Conservation (phyloP, 805 yeast species). For the Schizosaccharomyces octosporus region DNA sequence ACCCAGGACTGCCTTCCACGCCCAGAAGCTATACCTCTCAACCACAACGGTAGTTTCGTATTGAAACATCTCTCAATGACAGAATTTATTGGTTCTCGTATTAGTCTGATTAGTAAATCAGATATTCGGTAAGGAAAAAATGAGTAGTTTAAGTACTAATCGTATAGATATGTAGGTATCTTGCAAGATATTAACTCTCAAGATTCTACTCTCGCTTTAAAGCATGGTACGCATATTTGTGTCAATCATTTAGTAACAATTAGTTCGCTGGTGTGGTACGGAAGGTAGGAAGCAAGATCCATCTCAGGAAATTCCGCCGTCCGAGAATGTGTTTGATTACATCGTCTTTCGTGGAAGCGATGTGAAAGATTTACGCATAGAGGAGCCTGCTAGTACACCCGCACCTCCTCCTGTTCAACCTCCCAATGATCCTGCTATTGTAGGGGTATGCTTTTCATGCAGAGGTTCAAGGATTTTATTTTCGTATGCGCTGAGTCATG, state of each 20-base stretch:
- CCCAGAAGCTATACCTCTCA: too few species aligned
- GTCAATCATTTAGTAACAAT: not conserved
- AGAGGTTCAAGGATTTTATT: too few species aligned
- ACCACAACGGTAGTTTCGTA: too few species aligned
- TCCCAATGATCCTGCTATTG: slow-evolving; percentile 13
- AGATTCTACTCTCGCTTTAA: slow-evolving; percentile 67
- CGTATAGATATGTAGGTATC: slow-evolving; percentile 56
- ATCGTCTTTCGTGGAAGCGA: slow-evolving; percentile 79
- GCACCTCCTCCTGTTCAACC: slow-evolving; percentile 22
- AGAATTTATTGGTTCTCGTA: slow-evolving; percentile 74
- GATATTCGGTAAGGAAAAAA: slow-evolving; percentile 28
- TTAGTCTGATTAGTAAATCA: slow-evolving; percentile 52
- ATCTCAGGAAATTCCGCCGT: slow-evolving; percentile 44
- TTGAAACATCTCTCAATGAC: slow-evolving; percentile 30
- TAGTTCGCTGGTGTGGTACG: slow-evolving; percentile 66
- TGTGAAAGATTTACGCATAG: slow-evolving; percentile 66
- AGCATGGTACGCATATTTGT: slow-evolving; percentile 13
- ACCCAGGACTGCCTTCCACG: too few species aligned
- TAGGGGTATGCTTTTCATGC: slow-evolving; percentile 11
- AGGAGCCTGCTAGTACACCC: slow-evolving; percentile 47
- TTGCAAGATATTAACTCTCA: slow-evolving; percentile 72
- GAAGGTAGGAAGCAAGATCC: slow-evolving; percentile 67
- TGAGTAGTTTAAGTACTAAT: not conserved
- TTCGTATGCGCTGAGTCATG: too few species aligned
- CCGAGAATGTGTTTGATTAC: slow-evolving; percentile 39